Percentiles rank a stretch among this genome's conserved stretches.
These are phyloP conservation scores for Pleodorina starrii DNA, from an alignment of 139 green algal genomes.

Conservation along the genomic window DNA sequence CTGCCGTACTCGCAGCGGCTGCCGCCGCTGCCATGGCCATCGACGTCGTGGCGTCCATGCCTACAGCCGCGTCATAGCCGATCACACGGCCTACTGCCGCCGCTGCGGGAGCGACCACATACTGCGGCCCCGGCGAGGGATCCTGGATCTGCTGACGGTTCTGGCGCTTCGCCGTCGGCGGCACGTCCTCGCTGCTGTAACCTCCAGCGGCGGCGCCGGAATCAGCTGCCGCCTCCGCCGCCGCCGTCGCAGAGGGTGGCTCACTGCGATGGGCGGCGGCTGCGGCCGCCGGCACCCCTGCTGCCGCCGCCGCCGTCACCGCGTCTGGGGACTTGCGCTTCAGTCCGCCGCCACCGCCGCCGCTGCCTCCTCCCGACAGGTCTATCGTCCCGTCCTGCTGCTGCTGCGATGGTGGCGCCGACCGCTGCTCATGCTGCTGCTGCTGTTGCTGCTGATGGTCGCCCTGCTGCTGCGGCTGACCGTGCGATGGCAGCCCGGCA, in stretches of 20 bases:
- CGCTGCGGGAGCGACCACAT: background rate
- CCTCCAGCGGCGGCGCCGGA: background rate
- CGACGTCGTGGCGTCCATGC: background rate
- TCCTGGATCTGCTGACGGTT: background rate
- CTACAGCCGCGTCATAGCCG: background rate
- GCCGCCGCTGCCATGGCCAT: slow-evolving; percentile 10
- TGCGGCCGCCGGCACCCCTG: background rate
- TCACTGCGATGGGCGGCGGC: background rate
- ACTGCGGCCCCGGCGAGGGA: background rate
- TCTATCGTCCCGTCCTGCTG: background rate
- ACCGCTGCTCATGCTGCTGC: background rate
- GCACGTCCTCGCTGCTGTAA: background rate
- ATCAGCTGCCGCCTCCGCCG: too few relatives aligned
- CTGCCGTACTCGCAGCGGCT: background rate
- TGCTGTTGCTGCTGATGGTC: background rate
- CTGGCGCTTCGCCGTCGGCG: background rate
- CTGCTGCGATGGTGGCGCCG: background rate
- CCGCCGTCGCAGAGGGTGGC: background rate
- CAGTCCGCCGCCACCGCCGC: background rate
- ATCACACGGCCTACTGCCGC: background rate
- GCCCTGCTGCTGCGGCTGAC: background rate
- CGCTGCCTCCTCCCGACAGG: background rate
- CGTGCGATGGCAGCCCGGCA: background rate
- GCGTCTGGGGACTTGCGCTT: slow-evolving; percentile 2
- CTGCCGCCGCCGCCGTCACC: background rate